Evolutionary conservation across 2,329 filamentous ascomycete genomes (phyloP), one percentile per base, ranked within the genome.

Genomic region (Didymella exigua): DNA sequence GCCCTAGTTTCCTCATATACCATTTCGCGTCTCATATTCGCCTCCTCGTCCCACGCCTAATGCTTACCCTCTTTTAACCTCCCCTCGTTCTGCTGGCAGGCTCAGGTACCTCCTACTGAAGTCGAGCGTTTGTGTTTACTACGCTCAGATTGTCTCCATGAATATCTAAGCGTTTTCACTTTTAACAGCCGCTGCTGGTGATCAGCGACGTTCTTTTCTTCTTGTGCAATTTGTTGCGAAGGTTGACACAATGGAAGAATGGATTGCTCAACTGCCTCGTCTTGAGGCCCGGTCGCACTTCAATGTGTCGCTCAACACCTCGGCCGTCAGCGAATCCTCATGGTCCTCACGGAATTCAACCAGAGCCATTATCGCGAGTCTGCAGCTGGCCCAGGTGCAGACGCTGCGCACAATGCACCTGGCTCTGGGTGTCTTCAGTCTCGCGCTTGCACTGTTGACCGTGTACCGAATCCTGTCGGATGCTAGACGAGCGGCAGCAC

Each of bases 71-170:
- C 70, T 68, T 71, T 73, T 44, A 68, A 63, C 60, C 54, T 67
- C 67, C 62, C 55, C 66, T 72, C 66, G 69, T 63, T 69, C 70
- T 73, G 70, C 73, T 74, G 73, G 71, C 73, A 73, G 73, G 71
- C 72, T 74, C 67, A 72, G 69, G 66, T 66, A 70, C 56, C 47
- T 67, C 60, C 62, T 60, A 69, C 64, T 70, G 68, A 67, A 64
- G 65, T 64, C 69, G 72, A 69, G 68, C 70, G 68, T 67, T 70
- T 66, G 63, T 68, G 66, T 73, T 73, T 69, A 68, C 65, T 59
- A 66, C 65, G 62, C 61, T 67, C 63, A 58, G 60, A 59, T 61
- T 62, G 70, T 62, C 66, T 73, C 70, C 69, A 75, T 75, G 72
- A 71, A 63, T 73, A 69, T 65, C 61, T 73, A 69, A 65, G 64